A percentile compares a stretch with the other conserved stretches of the same genome.
Evolutionary conservation across 2,329 filamentous ascomycete species (phyloP).

Genomic region (Dothistroma septosporum): DNA sequence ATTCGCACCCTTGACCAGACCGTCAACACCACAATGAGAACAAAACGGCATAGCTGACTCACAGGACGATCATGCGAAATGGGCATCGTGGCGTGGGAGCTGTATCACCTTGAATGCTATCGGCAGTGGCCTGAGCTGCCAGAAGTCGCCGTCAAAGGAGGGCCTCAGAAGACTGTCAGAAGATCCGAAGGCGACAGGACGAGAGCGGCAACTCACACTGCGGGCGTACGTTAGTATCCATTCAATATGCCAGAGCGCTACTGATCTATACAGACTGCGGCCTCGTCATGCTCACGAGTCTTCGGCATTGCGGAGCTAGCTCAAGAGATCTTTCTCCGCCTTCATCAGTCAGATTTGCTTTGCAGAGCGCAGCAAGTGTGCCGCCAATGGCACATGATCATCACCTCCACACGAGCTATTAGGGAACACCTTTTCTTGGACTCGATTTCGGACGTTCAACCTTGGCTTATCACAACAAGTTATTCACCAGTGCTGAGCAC

Average conservation of each 20-base stretch:
- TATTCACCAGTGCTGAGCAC: neutral
- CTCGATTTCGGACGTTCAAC: neutral
- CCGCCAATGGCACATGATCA: slow-evolving; percentile 8
- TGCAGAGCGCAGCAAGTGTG: slow-evolving; percentile 12
- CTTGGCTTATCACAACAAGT: neutral
- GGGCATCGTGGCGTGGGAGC: neutral
- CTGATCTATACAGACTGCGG: neutral
- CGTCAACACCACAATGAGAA: neutral
- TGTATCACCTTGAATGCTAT: neutral
- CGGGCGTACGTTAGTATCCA: neutral
- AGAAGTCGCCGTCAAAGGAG: neutral
- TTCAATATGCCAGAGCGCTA: too few relatives aligned
- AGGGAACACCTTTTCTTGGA: neutral
- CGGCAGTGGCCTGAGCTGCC: neutral
- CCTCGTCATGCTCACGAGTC: slow-evolving; percentile 6
- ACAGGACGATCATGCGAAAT: neutral
- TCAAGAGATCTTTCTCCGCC: slow-evolving; percentile 19
- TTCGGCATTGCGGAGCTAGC: slow-evolving; percentile 28
- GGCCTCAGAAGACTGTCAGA: neutral
- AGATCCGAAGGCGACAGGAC: neutral
- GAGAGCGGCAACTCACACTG: neutral
- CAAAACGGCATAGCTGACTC: neutral
- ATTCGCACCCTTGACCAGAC: neutral
- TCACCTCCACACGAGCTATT: neutral
- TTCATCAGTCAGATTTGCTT: slow-evolving; percentile 8